These are phyloP conservation scores for Selenicereus undatus DNA, from an alignment of 148 eudicot species.

Conservation along the genomic window DNA sequence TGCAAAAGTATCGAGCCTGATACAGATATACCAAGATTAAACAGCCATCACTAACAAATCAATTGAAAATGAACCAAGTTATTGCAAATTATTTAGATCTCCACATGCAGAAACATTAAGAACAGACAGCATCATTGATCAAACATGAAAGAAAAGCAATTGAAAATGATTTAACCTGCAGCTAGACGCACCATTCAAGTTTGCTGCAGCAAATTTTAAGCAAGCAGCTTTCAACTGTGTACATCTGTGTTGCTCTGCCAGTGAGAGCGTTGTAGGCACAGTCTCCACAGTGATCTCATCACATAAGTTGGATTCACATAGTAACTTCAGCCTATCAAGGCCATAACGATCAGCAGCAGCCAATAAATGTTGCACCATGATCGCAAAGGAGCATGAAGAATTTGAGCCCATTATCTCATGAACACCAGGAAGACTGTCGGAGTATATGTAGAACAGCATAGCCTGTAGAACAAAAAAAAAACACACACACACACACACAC, in stretches of 20 bases:
- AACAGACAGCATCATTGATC: conserved; percentile 3
- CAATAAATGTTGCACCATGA: conserved; percentile 87
- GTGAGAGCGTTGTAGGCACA: conserved; percentile 77
- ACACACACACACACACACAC: no score
- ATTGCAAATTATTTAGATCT: neutral
- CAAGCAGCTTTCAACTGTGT: conserved; percentile 76
- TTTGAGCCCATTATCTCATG: conserved; percentile 57
- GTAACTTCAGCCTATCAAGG: conserved; percentile 66
- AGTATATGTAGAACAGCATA: conserved; percentile 68
- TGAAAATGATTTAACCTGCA: conserved; percentile 46
- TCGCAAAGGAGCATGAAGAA: conserved; percentile 42
- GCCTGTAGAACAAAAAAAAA: conserved; percentile 51
- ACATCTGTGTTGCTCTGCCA: conserved; percentile 85
- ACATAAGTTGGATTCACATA: conserved; percentile 80
- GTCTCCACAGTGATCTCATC: conserved; percentile 69
- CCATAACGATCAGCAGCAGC: conserved; percentile 95
- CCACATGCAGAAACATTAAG: conserved; percentile 8
- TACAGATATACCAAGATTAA: neutral
- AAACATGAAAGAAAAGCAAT: conserved; percentile 24
- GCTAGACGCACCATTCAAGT: conserved; percentile 94
- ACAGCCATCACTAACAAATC: neutral
- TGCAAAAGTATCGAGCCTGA: neutral
- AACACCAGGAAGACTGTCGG: conserved; percentile 68
- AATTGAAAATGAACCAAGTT: neutral
- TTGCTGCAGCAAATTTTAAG: conserved; percentile 78